These are phyloP conservation scores for Pestalotiopsis sp. DNA, from an alignment of 2,329 filamentous ascomycete species.

Conservation along the genomic window DNA sequence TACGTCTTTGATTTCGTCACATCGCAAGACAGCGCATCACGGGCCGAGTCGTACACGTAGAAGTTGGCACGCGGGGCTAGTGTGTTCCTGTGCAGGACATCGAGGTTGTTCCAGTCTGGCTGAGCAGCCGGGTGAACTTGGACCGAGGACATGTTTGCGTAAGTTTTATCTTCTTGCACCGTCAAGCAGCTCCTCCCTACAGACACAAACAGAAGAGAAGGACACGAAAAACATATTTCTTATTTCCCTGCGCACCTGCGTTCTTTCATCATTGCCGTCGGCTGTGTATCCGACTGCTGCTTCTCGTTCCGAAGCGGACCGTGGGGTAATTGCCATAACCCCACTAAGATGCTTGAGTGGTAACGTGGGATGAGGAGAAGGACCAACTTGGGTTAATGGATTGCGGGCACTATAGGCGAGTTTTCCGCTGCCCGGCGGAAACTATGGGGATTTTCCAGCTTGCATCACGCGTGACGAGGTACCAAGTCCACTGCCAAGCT, in stretches of 20 bases:
- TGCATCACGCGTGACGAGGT: neutral
- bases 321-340: neutral
- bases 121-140: constrained; percentile 19
- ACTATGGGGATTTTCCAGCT: neutral
- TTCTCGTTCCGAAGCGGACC: constrained; percentile 13
- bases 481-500: neutral
- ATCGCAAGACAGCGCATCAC: constrained; percentile 47
- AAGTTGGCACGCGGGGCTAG: constrained; percentile 57
- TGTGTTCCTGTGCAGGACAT: constrained; percentile 56
- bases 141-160: constrained; percentile 15
- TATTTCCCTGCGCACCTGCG: neutral
- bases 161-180: neutral
- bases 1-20: constrained; percentile 33
- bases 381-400: neutral
- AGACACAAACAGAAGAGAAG: neutral
- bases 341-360: neutral
- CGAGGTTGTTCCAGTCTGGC: constrained; percentile 62
- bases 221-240: neutral
- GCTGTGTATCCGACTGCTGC: constrained; percentile 1
- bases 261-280: neutral
- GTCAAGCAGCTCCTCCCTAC: neutral
- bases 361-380: constrained; percentile 6
- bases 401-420: constrained; percentile 4
- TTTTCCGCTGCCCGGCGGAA: neutral
- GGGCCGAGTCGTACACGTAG: constrained; percentile 47